Base-by-base conservation (phyloP, 2,329 filamentous ascomycete species). In the Colletotrichum spaethianum region DNA sequence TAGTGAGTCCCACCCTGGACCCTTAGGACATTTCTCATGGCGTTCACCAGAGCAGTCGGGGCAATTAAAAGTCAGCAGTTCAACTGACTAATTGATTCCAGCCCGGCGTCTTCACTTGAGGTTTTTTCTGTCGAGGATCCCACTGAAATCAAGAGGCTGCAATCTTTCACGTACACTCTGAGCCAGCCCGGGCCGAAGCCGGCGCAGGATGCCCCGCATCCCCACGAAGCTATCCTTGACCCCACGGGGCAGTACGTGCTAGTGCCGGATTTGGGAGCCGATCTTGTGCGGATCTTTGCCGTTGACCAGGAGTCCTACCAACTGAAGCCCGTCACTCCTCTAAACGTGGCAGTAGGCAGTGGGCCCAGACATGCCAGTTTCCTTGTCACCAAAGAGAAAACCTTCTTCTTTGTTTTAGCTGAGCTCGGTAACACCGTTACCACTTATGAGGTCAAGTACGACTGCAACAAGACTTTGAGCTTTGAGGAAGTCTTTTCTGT, bases 391-490 rank as follows among this genome's bases (percentile, higher is more conserved):
- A 76, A 76, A 59, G 74, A 79, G 60, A 85, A 83, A 75, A 88
- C 85, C 0, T 90, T 84, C 78, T 85, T 91, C 78, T 92, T 91
- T 77, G 78, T 93, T 2, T 83, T 89, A 18, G 86, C 86, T 57
- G 92, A 94, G 81, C 82, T 93, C 62, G 79, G 81, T 55, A 91
- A 89, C 78, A 85, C 82, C 6, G 84, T 93, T 67, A 81, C 86
- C 7, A 86, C 85, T 18, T 93, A 89, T 77, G 79, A 85, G 55
- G 88, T 92, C 42, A 79, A 76, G 0, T 93, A 93, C 77, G 79
- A 78, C 33, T 42, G 48, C 36, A 76, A 75, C 12, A 77, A 81
- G 56, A 81, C 80, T 6, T 79, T 90, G n/a, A 69, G 75, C n/a
- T 87, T 91, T 67, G 76, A 76, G 16, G 82, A 86, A 75, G 73